Percentiles rank a stretch among this genome's conserved stretches.
These are phyloP conservation scores for Sugiyamaella xylanicola DNA, from an alignment of 1,139 yeast species.

Conservation along the genomic window DNA sequence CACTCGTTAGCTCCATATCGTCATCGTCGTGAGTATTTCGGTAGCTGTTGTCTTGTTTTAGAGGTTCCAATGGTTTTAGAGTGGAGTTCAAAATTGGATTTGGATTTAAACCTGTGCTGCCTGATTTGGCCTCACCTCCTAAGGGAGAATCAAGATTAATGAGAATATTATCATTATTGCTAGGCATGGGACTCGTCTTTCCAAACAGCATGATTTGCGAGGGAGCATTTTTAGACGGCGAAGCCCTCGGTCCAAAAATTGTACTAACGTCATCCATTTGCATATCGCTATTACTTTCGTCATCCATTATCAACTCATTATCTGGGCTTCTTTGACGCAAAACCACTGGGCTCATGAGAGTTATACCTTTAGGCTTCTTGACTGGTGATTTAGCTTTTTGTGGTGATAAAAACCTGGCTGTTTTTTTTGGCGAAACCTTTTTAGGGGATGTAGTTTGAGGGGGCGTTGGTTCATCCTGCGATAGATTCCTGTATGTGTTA, in stretches of 20 bases:
- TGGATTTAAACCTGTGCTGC: neutral
- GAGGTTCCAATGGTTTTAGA: neutral
- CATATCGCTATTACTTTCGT: slow-evolving; percentile 27
- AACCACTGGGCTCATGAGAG: neutral
- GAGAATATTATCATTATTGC: slow-evolving; percentile 24
- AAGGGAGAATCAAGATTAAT: slow-evolving; percentile 29
- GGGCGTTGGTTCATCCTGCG: slow-evolving; percentile 19
- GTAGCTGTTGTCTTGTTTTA: neutral
- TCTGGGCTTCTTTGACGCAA: neutral
- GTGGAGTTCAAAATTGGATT: neutral
- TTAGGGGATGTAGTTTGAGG: slow-evolving; percentile 20
- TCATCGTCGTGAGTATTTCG: slow-evolving; percentile 19
- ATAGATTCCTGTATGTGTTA: slow-evolving; percentile 20
- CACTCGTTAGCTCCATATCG: slow-evolving; percentile 29
- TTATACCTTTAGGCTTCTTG: neutral
- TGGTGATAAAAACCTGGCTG: slow-evolving; percentile 2
- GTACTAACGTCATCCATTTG: slow-evolving; percentile 26
- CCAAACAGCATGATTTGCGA: slow-evolving; percentile 3
- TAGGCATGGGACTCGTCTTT: slow-evolving; percentile 7
- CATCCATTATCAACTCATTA: slow-evolving; percentile 6
- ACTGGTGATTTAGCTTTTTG: neutral
- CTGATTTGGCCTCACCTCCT: neutral
- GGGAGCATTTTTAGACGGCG: slow-evolving; percentile 12
- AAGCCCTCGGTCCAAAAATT: slow-evolving; percentile 24
- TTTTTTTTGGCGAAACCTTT: slow-evolving; percentile 10